Evolutionary conservation across 441 rosid genomes (phyloP), one percentile per base, ranked within the genome.

Genomic region (Arabidopsis hybrid): DNA sequence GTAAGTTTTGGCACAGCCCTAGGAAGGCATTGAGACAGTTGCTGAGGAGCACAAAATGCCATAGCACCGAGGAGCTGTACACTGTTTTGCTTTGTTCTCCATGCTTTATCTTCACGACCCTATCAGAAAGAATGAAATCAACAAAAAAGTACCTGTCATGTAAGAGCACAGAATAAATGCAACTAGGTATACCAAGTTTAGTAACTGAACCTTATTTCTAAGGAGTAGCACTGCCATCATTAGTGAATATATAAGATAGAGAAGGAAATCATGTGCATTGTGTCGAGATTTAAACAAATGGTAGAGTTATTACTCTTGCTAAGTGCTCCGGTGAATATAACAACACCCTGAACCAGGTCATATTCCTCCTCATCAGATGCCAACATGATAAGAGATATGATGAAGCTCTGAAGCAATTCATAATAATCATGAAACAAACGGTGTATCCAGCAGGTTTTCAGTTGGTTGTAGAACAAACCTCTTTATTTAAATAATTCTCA

Each of bases 41-140:
- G 99, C 69, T 89, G 91, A 73, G 99, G 99, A 84, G 97, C 97
- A 83, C 99, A 96, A 77, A 86, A 96, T 43, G 99, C 99, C 99
- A 96, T 96, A 63, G 99, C 98, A 76, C 99, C 99, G 56, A 96
- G 99, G 40, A 96, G 86, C 79, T 92, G 99, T 46, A 96, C 99
- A 78, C 99, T 96, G 79, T 98, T 94, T 85, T 96, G 98, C 81
- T 96, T 96, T 50, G 99, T 96, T 78, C 99, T 83, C 99, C 99
- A 96, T 42, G 99, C 99, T 78, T 88, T 96, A 82, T 96, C 99
- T 84, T 94, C 99, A 72, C 94, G 94, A 57, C 98, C 99, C 99
- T 77, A 39, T 13, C 46, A 67, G 49, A 76, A 68, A 62, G 18
- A 62, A 32, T 17, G 18, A 36, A 68, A 62, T 46, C 45, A 68